Base-by-base conservation (phyloP, 1,139 yeast genomes). In the Yamadazyma dushanensis region DNA sequence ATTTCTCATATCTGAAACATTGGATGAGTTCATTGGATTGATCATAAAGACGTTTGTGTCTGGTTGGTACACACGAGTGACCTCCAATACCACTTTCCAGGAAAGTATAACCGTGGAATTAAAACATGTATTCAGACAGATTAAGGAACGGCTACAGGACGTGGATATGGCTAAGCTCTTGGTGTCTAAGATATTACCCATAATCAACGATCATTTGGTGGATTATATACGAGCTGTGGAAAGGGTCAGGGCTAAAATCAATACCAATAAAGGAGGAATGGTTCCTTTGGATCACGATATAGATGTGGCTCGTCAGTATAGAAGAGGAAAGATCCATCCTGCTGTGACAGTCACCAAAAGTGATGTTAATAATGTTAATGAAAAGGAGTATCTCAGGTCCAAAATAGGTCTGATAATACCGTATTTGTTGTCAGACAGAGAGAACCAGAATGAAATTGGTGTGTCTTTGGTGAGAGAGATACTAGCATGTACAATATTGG, bases 181-280 rank as follows among this genome's bases (percentile, higher is more conserved):
- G 3, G 80, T 86, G 1, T 61, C 78, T 13, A 72, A 70, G 31
- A 34, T 86, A 0, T 40, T 86, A 4, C 96, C 96, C 0, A 51
- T 81, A 1, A 16, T 88, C 2, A 81, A 86, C 2, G 78, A 74
- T 13, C 96, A 89, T 53, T 73, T 83, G 41, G 61, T 66, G 6
- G 64, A 67, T 8, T 85, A 72, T 50, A 61, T 73, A 2, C 50
- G 55, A 5, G 87, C 95, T 0, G 81, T 76, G 36, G 78, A 72
- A 13, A 38, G 58, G 0, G 70, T 72, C 0, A 43, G 38, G 17
- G 31, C 41, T 2, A 46, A 46, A 26, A 34, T 36, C 3, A 34
- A 40, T 20, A 53, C 38, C 24, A 38, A 42, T 35, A 54, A 45
- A 19, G 38, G 50, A 3, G 54, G 53, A 17, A 26, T 39, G 4